Evolutionary conservation across 1,284 basidiomycete genomes (phyloP), one percentile per base, ranked within the genome.

Genomic region (Ganoderma boninense): DNA sequence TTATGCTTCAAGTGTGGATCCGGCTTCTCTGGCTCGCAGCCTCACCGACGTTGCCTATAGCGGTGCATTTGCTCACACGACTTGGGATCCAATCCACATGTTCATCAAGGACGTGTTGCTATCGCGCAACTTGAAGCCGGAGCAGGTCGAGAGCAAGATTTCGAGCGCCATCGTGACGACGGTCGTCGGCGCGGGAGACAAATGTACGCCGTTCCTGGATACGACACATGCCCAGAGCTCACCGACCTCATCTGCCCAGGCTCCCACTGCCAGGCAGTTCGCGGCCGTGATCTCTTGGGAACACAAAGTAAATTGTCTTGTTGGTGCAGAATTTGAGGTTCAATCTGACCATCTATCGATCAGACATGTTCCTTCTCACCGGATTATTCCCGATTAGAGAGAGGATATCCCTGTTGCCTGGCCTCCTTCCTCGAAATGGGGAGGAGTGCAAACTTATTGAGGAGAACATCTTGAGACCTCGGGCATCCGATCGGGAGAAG

Each of bases 321-420:
- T 18, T 20, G 26, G 29, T 23, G 43, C 16, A 20, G 8, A 43
- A 29, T 14, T 20, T 40, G 38, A 40, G 23, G 49, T 54, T 65
- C 23, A 49, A 35, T 44, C 20, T 69, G 32, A 68, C 23, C 13
- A 20, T 29, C 23, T 29, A 1, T 26, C 38, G 5, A 7, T 13
- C 62, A 80, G 79, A 79, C 54, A 75, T 75, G 69, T 57, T 68
- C 29, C 65, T 78, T 20, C 70, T 79, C 11, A 52, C 65, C 5
- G 76, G 77, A 8, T 43, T 66, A 20, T 4, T 80, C 5, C 23
- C 62, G 3, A 16, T 61, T 3, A 1, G 2, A 14, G 67, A 71
- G 2, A 38, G 74, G 32, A 3, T 40, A 0, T 7, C 18, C 0
- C 61, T 67, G 10, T 69, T 80, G 1, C 71, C 73, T 0, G 78